Evolutionary conservation across 2,329 filamentous ascomycete genomes (phyloP).

Genomic region (Microcyclosporella mali): DNA sequence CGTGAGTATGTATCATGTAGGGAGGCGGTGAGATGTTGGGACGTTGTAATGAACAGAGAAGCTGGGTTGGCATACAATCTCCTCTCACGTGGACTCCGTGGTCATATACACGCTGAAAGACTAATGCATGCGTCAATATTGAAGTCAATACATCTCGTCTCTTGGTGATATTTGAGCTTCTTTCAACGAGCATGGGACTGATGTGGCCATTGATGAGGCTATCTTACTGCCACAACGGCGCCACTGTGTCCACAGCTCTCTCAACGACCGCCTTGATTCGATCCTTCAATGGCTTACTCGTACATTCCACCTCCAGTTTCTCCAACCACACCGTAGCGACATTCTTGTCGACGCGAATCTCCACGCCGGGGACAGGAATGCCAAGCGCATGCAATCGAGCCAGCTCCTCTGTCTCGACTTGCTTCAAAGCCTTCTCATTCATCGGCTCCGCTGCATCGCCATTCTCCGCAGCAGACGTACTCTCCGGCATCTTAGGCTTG

Average conservation of each 20-base stretch:
- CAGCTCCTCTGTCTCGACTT: constrained; percentile 61
- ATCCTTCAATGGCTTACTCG: constrained; percentile 67
- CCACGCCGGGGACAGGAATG: constrained; percentile 83
- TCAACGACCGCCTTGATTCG: constrained; percentile 85
- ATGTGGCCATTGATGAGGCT: too few species aligned
- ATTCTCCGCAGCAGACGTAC: constrained; percentile 4
- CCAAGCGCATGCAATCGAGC: constrained; percentile 74
- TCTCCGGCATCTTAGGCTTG: constrained; percentile 49
- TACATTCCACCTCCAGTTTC: constrained; percentile 81
- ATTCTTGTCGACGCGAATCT: constrained; percentile 82
- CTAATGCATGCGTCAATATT: too few species aligned
- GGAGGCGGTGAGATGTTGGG: too few species aligned
- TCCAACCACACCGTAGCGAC: constrained; percentile 88
- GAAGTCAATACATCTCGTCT: too few species aligned
- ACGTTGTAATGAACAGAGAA: too few species aligned
- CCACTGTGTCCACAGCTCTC: constrained; percentile 46
- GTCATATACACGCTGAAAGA: too few species aligned
- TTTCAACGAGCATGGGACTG: too few species aligned
- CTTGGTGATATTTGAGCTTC: too few species aligned
- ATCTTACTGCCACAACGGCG: constrained; percentile 18
- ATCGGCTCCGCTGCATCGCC: constrained; percentile 31
- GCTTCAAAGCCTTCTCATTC: constrained; percentile 43
- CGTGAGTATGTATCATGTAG: too few species aligned
- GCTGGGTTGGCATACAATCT: too few species aligned
- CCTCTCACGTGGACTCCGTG: too few species aligned